Base-by-base conservation (phyloP, 2,329 filamentous ascomycete species). In the Stenocarpella maydis region DNA sequence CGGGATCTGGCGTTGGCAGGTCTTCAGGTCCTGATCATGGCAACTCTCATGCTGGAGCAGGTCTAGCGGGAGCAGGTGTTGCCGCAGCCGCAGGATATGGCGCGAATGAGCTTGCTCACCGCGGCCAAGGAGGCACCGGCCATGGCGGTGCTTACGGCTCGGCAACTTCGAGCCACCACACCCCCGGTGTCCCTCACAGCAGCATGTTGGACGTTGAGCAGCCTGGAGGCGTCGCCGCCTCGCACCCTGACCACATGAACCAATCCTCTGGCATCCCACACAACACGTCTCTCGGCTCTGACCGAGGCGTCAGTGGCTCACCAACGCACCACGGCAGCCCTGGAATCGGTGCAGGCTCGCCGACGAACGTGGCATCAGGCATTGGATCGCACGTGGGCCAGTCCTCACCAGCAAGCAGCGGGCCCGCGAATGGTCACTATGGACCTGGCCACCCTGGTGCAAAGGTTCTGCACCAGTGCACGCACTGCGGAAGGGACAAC, bases 391-490 rank as follows among this genome's bases (percentile, higher is more conserved):
- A 61, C 39, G 6, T 26, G 31, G 50, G 50, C 1, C 63, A 58
- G 19, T 61, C 66, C 3, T 60, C 65, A 19, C 49, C 63, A 4
- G 4, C 63, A 0, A 39, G 50, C 28, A 63, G 61, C 7, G 50
- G 47, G 5, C 63, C 70, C 31, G 68, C 69, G 1, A 65, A 49
- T 15, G 52, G 63, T 17, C 71, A 74, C 49, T 73, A 67, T 39
- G 74, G 74, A 5, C 74, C 74, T 8, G 74, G 72, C 0, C 74
- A 75, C 21, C 31, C 71, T 21, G 71, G 67, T 1, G 70, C 73
- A 15, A 74, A 73, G 65, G 69, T 76, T 6, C 19, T 73, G 49
- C 72, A 75, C 53, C 47, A 55, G 4, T 72, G 73, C 63, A 65
- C 74, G 53, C 71, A 74, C 14, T 74, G 73, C 37, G 72, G 73